Evolutionary conservation across 257 asterid species (phyloP).

Genomic region (Nicotiana tabacum): DNA sequence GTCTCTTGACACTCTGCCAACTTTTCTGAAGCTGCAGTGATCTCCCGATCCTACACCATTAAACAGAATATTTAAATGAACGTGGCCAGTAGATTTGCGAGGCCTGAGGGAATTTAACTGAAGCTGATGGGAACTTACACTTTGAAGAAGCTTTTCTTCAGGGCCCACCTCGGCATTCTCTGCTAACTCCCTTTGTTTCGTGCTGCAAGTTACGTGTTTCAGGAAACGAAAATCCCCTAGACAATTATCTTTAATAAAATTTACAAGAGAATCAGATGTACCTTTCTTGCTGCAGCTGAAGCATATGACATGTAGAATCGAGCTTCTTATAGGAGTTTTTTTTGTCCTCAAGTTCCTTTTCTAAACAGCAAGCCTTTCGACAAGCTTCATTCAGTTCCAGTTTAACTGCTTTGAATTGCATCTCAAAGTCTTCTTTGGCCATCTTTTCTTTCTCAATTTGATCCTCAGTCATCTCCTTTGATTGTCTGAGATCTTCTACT

Average conservation of each 20-base stretch:
- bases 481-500: slow-evolving; percentile 28
- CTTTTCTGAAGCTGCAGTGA: slow-evolving; percentile 75
- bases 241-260: slow-evolving; percentile 1
- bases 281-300: slow-evolving; percentile 43
- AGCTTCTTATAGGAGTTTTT: slow-evolving; percentile 18
- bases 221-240: slow-evolving; percentile 14
- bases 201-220: slow-evolving; percentile 36
- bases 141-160: slow-evolving; percentile 39
- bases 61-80: background rate
- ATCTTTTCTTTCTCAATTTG: slow-evolving; percentile 25
- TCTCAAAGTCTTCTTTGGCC: slow-evolving; percentile 39
- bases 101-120: background rate
- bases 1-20: slow-evolving; percentile 92
- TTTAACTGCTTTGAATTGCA: slow-evolving; percentile 29
- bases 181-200: slow-evolving; percentile 23
- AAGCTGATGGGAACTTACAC: slow-evolving; percentile 38
- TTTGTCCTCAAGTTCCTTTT: slow-evolving; percentile 32
- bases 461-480: slow-evolving; percentile 29
- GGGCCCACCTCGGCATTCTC: slow-evolving; percentile 24
- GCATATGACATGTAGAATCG: slow-evolving; percentile 32
- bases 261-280: slow-evolving; percentile 18
- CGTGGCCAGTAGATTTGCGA: background rate
- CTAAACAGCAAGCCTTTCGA: slow-evolving; percentile 27
- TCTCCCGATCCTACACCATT: slow-evolving; percentile 62
- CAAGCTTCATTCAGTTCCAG: slow-evolving; percentile 35